phyloP scores from a whole-genome alignment of 2,329 filamentous ascomycete genomes.

The Aspergillus sergii region DNA sequence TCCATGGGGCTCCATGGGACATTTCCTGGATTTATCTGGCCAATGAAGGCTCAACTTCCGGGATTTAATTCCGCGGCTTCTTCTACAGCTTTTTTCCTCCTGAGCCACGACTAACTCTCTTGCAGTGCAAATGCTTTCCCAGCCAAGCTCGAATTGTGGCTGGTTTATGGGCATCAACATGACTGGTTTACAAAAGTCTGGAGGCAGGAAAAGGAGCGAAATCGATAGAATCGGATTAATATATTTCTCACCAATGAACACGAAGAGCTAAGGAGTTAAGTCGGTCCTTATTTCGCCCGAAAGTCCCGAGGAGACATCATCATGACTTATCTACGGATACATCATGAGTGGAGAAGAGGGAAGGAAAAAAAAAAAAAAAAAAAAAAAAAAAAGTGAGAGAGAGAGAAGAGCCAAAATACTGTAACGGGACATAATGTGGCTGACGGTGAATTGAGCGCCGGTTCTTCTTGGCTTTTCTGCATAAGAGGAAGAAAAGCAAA shows the following conservation, averaged over 20 bases:
- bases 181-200: background rate
- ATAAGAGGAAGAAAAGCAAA: background rate
- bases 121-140: too few relatives aligned
- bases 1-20: background rate
- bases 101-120: too few relatives aligned
- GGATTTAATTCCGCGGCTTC: background rate
- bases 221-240: too few relatives aligned
- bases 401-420: too few relatives aligned
- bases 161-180: too few relatives aligned
- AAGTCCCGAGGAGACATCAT: background rate
- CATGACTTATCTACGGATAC: background rate
- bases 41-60: background rate
- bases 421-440: too few relatives aligned
- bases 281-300: background rate
- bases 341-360: constrained; percentile 1
- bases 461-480: background rate
- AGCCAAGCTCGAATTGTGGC: too few relatives aligned
- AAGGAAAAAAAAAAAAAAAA: background rate
- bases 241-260: constrained; percentile 1
- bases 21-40: background rate
- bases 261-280: constrained; percentile 1
- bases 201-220: background rate
- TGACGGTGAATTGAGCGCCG: too few relatives aligned
- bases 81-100: background rate
- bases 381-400: background rate